Conservation (phyloP, 331 rosid genomes). For the Pyrus hybrid region DNA sequence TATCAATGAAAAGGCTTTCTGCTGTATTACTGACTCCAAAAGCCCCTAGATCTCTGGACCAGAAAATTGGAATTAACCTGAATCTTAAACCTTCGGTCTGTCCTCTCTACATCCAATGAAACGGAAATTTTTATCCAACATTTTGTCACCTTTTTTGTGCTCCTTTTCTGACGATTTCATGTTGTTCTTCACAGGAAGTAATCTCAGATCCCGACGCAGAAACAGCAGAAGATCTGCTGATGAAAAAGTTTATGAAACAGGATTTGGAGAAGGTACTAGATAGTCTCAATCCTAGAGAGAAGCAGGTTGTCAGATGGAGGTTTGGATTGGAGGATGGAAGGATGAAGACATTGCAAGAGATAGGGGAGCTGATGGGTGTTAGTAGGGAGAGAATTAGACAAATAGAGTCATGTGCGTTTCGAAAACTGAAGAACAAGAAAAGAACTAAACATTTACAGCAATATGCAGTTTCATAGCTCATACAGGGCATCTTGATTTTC, state of each 20-base stretch:
- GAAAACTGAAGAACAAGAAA: conserved; percentile 86
- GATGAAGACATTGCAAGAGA: conserved; percentile 90
- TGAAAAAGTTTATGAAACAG: conserved; percentile 72
- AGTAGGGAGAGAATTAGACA: conserved; percentile 96
- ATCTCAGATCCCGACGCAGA: conserved; percentile 65
- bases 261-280: conserved; percentile 74
- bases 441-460: conserved; percentile 81
- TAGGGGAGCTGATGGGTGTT: conserved; percentile 86
- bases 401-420: conserved; percentile 76
- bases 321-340: conserved; percentile 96
- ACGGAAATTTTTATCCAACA: neutral
- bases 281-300: conserved; percentile 74
- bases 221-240: conserved; percentile 63
- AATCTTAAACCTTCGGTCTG: conserved; percentile 85
- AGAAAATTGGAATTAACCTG: conserved; percentile 76
- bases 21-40: conserved; percentile 85
- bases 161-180: conserved; percentile 10
- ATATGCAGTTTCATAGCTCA: conserved; percentile 48
- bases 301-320: conserved; percentile 81
- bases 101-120: conserved; percentile 10
- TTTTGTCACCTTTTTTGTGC: neutral
- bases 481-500: conserved; percentile 3
- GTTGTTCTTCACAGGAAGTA: conserved; percentile 48
- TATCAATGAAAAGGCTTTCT: conserved; percentile 82
- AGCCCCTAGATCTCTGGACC: conserved; percentile 89